These are phyloP conservation scores for Macrolepiota albuminosa DNA, from an alignment of 768 basidiomycete genomes.

Conservation along the genomic window DNA sequence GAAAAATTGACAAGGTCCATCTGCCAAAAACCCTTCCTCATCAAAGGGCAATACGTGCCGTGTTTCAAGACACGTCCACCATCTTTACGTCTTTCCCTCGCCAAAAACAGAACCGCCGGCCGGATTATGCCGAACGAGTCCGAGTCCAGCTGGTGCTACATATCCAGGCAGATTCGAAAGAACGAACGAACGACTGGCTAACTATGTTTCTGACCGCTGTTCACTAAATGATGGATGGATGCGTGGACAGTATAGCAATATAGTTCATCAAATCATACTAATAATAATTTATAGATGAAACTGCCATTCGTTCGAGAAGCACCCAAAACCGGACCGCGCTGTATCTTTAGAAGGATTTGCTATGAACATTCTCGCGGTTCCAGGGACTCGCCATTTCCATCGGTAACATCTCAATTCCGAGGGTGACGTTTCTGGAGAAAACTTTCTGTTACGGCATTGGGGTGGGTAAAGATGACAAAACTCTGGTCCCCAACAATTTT, in stretches of 20 bases:
- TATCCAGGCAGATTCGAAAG: background rate
- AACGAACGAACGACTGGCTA: background rate
- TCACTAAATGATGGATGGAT: background rate
- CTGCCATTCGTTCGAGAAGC: background rate
- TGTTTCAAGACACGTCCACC: background rate
- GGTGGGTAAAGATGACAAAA: constrained; percentile 42
- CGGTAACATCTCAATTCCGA: constrained; percentile 3
- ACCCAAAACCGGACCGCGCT: constrained; percentile 17
- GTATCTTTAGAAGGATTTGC: constrained; percentile 12
- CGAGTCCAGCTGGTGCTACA: too few relatives aligned
- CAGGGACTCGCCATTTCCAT: background rate
- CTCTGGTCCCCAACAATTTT: constrained; percentile 52
- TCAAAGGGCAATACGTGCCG: background rate
- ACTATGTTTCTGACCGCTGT: background rate
- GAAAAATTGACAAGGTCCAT: background rate
- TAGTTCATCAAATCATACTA: background rate
- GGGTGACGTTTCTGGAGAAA: constrained; percentile 1
- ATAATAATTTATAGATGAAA: background rate
- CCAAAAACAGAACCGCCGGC: too few relatives aligned
- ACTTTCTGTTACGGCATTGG: background rate
- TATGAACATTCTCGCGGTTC: background rate
- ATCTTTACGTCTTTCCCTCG: too few relatives aligned
- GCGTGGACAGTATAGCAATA: background rate
- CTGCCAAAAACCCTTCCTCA: background rate
- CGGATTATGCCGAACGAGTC: too few relatives aligned